phyloP scores from a whole-genome alignment of 2,329 filamentous ascomycete genomes.

The Verticillium nonalfalfae region DNA sequence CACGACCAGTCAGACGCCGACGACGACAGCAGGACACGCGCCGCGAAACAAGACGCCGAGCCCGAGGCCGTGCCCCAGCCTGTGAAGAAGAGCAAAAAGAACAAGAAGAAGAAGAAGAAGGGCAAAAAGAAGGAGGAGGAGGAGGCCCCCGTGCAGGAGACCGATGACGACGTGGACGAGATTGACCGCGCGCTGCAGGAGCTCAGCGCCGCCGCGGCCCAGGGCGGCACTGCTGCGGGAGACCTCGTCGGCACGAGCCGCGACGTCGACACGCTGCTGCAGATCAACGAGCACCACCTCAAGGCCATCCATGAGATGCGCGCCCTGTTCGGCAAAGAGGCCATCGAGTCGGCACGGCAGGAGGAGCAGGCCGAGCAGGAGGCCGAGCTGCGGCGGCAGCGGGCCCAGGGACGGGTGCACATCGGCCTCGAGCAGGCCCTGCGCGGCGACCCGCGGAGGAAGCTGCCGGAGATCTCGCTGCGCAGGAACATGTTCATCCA shows the following conservation, averaged over 20 bases:
- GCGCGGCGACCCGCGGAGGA: slow-evolving; percentile 50
- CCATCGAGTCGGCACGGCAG: slow-evolving; percentile 45
- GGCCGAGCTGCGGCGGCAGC: slow-evolving; percentile 23
- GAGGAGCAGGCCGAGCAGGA: slow-evolving; percentile 40
- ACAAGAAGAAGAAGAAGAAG: slow-evolving; percentile 33
- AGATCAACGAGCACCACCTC: slow-evolving; percentile 61
- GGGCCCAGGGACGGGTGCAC: slow-evolving; percentile 31
- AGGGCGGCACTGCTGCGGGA: slow-evolving; percentile 11
- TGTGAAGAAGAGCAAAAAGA: slow-evolving; percentile 31
- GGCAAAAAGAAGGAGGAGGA: slow-evolving; percentile 24
- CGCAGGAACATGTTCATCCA: slow-evolving; percentile 80
- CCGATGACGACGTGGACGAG: slow-evolving; percentile 36
- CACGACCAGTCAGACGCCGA: slow-evolving; percentile 5
- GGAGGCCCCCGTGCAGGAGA: slow-evolving; percentile 2
- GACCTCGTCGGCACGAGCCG: slow-evolving; percentile 6
- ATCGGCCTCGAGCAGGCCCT: slow-evolving; percentile 53
- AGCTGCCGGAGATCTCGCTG: slow-evolving; percentile 63
- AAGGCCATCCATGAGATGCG: slow-evolving; percentile 91
- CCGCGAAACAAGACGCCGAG: slow-evolving; percentile 6
- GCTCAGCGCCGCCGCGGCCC: slow-evolving; percentile 24
- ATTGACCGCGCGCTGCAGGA: slow-evolving; percentile 49
- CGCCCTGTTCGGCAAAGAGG: slow-evolving; percentile 48
- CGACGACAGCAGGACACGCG: slow-evolving; percentile 14
- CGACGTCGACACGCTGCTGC: slow-evolving; percentile 31
- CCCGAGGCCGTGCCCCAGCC: slow-evolving; percentile 11